phyloP scores from a whole-genome alignment of 2,329 filamentous ascomycete genomes.

The Sporothrix phasma region DNA sequence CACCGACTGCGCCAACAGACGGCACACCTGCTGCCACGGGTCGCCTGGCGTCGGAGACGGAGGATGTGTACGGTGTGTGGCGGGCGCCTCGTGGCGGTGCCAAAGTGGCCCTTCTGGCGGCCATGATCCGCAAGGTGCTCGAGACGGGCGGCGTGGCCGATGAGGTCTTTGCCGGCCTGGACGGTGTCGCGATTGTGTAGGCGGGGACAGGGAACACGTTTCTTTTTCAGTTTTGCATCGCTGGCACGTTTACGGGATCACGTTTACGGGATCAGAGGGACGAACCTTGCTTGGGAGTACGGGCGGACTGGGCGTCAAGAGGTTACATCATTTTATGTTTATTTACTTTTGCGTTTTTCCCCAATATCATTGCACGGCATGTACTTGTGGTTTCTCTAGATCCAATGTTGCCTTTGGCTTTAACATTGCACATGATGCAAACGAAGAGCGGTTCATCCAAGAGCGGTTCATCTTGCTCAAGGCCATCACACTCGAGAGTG shows the following conservation, averaged over 20 bases:
- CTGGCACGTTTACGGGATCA: not conserved
- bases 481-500: too few species aligned
- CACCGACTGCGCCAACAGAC: not conserved
- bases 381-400: not conserved
- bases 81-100: conserved; percentile 74
- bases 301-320: not conserved
- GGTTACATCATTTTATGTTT: not conserved
- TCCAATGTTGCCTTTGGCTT: not conserved
- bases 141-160: conserved; percentile 71
- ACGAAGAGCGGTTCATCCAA: not conserved
- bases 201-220: not conserved
- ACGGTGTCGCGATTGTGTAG: conserved; percentile 59
- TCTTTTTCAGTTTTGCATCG: conserved; percentile 12
- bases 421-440: not conserved
- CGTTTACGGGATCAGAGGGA: not conserved
- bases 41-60: conserved; percentile 35
- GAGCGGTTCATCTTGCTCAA: too few species aligned
- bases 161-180: conserved; percentile 74
- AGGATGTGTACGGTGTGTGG: conserved; percentile 67
- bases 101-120: conserved; percentile 60
- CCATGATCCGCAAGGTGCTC: conserved; percentile 67
- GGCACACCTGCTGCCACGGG: conserved; percentile 30
- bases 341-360: conserved; percentile 12
- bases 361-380: not conserved
- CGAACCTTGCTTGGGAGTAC: not conserved